Conservation (phyloP, 257 asterid genomes). For the Ophiorrhiza pumila region DNA sequence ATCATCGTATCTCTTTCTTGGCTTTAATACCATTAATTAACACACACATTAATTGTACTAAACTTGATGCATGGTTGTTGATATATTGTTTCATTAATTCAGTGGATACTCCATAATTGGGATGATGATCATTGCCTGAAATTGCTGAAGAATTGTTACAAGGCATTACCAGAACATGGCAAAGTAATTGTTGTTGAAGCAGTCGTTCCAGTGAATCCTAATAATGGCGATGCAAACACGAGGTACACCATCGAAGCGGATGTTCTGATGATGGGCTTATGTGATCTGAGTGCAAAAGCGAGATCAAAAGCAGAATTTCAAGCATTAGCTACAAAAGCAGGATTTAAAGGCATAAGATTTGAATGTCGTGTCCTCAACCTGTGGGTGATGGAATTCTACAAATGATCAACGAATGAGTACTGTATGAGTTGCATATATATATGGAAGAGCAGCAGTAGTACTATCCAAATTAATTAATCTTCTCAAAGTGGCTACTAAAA, state of each 20-base stretch:
- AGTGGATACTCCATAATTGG: constrained; percentile 5
- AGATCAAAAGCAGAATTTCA: background rate
- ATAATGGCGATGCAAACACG: background rate
- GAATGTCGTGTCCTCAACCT: background rate
- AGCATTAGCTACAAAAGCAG: constrained; percentile 3
- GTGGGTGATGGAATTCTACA: background rate
- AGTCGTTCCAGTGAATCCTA: background rate
- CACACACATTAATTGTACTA: too few relatives aligned
- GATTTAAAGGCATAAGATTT: constrained; percentile 2
- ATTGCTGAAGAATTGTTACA: constrained; percentile 10
- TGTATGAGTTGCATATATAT: too few relatives aligned
- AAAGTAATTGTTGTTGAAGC: background rate
- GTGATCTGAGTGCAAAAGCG: background rate
- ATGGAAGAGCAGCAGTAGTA: too few relatives aligned
- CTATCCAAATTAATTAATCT: too few relatives aligned
- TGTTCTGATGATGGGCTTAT: background rate
- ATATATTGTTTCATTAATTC: too few relatives aligned
- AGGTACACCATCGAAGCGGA: background rate
- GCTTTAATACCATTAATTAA: too few relatives aligned
- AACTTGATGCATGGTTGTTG: too few relatives aligned
- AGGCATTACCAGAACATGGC: constrained; percentile 7
- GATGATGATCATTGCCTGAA: background rate
- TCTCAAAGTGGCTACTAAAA: too few relatives aligned
- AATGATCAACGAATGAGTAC: background rate
- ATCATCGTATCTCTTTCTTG: too few relatives aligned